Evolutionary conservation across 352 stramenopile genomes (phyloP).

Genomic region (Pythium coloratum): DNA sequence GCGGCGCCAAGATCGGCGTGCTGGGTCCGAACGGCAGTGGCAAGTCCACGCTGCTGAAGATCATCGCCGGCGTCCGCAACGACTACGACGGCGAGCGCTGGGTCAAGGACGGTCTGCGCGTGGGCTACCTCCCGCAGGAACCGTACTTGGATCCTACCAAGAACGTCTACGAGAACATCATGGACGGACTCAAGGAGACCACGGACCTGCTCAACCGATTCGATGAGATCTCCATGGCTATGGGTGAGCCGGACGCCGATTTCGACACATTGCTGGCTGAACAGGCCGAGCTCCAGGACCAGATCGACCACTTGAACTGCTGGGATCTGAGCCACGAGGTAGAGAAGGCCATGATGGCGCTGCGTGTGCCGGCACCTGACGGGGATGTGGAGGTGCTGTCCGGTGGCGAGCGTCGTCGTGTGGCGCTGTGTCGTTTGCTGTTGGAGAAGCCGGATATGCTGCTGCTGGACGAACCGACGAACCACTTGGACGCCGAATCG

Average conservation of each 20-base stretch:
- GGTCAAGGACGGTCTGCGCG: constrained; percentile 82
- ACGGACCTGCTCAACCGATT: constrained; percentile 78
- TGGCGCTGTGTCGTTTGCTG: constrained; percentile 94
- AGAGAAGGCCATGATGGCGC: constrained; percentile 78
- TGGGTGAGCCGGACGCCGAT: constrained; percentile 90
- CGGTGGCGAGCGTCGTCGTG: constrained; percentile 93
- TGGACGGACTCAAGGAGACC: constrained; percentile 86
- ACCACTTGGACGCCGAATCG: constrained; percentile 97
- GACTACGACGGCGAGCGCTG: constrained; percentile 89
- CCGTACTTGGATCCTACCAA: constrained; percentile 81
- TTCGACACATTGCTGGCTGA: constrained; percentile 86
- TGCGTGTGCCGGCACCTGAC: constrained; percentile 70
- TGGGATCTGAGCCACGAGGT: constrained; percentile 85
- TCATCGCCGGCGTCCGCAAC: constrained; percentile 90
- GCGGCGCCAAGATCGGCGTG: constrained; percentile 95
- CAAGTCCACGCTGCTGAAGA: constrained; percentile 96
- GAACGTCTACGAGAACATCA: constrained; percentile 91
- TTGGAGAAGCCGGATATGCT: constrained; percentile 96
- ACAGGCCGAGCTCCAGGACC: constrained; percentile 83
- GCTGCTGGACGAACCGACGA: constrained; percentile 97
- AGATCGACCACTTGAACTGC: constrained; percentile 84
- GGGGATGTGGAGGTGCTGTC: constrained; percentile 82
- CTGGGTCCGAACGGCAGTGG: constrained; percentile 94
- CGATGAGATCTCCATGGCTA: constrained; percentile 85
- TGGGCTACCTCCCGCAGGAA: constrained; percentile 89